Evolutionary conservation across 805 yeast species (phyloP).

Genomic region (Saturnispora bothae): DNA sequence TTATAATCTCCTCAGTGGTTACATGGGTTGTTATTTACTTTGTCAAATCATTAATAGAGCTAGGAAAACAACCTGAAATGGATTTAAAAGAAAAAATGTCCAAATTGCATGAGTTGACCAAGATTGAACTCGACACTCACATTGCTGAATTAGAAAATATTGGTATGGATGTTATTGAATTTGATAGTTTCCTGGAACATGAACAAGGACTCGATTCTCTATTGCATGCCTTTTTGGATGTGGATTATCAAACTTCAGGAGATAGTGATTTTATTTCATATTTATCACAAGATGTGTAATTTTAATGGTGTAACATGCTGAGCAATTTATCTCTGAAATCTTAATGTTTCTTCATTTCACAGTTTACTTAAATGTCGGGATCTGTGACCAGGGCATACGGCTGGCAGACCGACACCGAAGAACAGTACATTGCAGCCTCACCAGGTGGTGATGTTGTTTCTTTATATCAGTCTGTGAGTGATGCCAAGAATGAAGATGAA

Average conservation of each 20-base stretch:
- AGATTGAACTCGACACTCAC: not conserved
- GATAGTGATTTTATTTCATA: too few species aligned
- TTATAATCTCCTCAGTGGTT: not conserved
- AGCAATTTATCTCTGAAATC: too few species aligned
- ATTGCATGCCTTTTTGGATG: not conserved
- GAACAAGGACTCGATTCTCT: constrained; percentile 5
- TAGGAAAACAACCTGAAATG: not conserved
- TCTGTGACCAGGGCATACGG: constrained; percentile 45
- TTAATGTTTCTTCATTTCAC: too few species aligned
- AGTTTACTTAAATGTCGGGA: too few species aligned
- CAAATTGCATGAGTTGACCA: not conserved
- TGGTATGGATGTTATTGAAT: not conserved
- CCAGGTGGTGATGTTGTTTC: constrained; percentile 77
- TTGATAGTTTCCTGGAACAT: not conserved
- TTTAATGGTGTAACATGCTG: too few species aligned
- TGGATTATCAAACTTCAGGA: too few species aligned
- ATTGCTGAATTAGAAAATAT: not conserved
- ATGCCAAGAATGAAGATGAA: constrained; percentile 31
- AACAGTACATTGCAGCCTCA: constrained; percentile 54
- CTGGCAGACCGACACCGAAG: constrained; percentile 49
- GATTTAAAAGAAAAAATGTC: not conserved
- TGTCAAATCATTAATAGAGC: constrained; percentile 1
- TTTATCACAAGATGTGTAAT: too few species aligned
- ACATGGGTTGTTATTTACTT: constrained; percentile 2
- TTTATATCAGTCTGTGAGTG: constrained; percentile 45